A percentile compares a stretch with the other conserved stretches of the same genome.
These are phyloP conservation scores for Candida michaelii DNA, from an alignment of 805 yeast genomes.

Conservation along the genomic window DNA sequence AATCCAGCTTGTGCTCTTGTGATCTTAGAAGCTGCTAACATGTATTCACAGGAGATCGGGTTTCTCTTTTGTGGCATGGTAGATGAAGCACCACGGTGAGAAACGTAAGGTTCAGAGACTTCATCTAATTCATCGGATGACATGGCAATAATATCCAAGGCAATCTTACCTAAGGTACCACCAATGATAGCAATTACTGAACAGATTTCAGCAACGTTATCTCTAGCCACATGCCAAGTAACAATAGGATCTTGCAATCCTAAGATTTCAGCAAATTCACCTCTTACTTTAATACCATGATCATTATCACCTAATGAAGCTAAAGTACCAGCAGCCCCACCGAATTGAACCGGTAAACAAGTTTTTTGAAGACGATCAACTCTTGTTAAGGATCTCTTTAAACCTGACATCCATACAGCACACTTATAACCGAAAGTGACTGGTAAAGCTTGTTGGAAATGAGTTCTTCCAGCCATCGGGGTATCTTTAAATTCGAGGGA, in stretches of 20 bases:
- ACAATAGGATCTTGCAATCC: slow-evolving; percentile 4
- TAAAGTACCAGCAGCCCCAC: slow-evolving; percentile 11
- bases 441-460: slow-evolving; percentile 35
- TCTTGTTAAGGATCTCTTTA: slow-evolving; percentile 3
- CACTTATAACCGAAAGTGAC: slow-evolving; percentile 35
- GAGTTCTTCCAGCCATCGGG: slow-evolving; percentile 36
- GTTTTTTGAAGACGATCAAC: slow-evolving; percentile 1
- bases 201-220: slow-evolving; percentile 3
- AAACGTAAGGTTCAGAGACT: slow-evolving; percentile 4
- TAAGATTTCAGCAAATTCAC: slow-evolving; percentile 3
- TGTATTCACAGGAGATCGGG: slow-evolving; percentile 7
- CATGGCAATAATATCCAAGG: slow-evolving; percentile 7
- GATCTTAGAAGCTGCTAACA: slow-evolving; percentile 8
- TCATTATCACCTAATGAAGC: slow-evolving; percentile 8
- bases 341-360: slow-evolving; percentile 9
- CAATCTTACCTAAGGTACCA: slow-evolving; percentile 4
- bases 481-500: slow-evolving; percentile 32
- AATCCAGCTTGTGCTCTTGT: slow-evolving; percentile 7
- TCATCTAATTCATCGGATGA: slow-evolving; percentile 6
- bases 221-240: slow-evolving; percentile 8
- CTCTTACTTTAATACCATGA: slow-evolving; percentile 3
- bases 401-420: slow-evolving; percentile 10
- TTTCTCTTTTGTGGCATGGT: slow-evolving; percentile 8
- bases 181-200: slow-evolving; percentile 2
- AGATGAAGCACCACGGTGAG: slow-evolving; percentile 7